These are phyloP conservation scores for Lophiotrema nucula DNA, from an alignment of 495 filamentous ascomycete species.

Conservation along the genomic window DNA sequence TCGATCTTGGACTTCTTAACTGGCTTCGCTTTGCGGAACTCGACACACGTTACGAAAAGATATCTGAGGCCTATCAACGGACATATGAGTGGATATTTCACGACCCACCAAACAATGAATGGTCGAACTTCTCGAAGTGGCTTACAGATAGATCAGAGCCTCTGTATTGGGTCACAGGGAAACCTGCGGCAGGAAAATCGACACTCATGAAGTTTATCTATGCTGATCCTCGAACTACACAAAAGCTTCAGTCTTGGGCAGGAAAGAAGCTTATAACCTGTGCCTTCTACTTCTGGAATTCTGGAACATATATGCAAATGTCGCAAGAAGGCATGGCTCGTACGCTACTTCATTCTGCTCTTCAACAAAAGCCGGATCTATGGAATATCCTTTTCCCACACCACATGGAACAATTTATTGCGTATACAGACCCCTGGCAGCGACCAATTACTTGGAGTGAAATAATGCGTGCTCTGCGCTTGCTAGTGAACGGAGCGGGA, in stretches of 20 bases:
- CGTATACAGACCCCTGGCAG: not conserved
- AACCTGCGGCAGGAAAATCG: constrained; percentile 24
- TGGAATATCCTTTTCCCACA: constrained; percentile 4
- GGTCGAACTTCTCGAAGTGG: constrained; percentile 12
- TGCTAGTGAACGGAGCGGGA: not conserved
- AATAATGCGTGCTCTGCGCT: not conserved
- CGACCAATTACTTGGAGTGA: not conserved
- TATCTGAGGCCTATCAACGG: not conserved
- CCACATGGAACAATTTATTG: constrained; percentile 8
- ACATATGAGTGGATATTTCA: constrained; percentile 18
- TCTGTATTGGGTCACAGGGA: constrained; percentile 27
- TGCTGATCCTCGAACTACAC: not conserved
- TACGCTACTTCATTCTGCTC: constrained; percentile 7
- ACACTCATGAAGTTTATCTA: constrained; percentile 30
- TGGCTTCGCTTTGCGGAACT: constrained; percentile 14
- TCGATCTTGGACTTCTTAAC: not conserved
- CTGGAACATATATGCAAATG: constrained; percentile 20
- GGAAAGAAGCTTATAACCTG: not conserved
- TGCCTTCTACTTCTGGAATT: constrained; percentile 28
- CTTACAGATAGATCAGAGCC: not conserved
- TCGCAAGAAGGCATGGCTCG: constrained; percentile 22
- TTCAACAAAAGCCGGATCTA: not conserved
- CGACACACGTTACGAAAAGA: constrained; percentile 8
- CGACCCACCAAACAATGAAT: not conserved
- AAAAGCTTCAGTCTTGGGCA: constrained; percentile 7